Evolutionary conservation across 305 asterid species (phyloP).

Genomic region (Fraxinus velutina): DNA sequence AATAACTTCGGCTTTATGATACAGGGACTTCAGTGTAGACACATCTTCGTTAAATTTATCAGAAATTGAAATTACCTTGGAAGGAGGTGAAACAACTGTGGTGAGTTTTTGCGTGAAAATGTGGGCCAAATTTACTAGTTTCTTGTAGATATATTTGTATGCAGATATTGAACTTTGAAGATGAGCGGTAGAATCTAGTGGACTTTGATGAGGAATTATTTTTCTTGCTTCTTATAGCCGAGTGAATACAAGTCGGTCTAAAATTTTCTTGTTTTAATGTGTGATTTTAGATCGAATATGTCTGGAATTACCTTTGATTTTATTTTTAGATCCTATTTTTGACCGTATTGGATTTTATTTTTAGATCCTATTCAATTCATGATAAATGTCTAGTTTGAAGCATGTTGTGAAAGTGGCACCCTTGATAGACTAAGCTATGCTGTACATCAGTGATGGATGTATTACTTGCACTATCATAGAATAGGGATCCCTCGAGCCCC

Average conservation of each 20-base stretch:
- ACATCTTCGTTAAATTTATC: constrained; percentile 57
- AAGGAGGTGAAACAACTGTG: constrained; percentile 66
- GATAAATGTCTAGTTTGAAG: constrained; percentile 13
- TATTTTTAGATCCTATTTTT: background rate
- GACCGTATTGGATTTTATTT: background rate
- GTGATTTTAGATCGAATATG: background rate
- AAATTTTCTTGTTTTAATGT: background rate
- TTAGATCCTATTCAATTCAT: background rate
- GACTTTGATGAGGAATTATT: background rate
- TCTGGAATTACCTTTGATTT: background rate
- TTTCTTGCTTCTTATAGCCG: background rate
- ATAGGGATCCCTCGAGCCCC: background rate
- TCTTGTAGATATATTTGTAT: background rate
- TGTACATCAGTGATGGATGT: background rate
- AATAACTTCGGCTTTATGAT: constrained; percentile 23
- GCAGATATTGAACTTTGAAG: background rate
- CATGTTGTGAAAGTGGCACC: background rate
- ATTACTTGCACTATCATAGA: background rate
- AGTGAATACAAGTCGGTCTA: background rate
- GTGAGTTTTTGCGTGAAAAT: constrained; percentile 44
- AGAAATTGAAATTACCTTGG: constrained; percentile 65
- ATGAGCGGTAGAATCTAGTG: background rate
- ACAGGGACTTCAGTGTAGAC: constrained; percentile 59
- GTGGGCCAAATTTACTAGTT: background rate
- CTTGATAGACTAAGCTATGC: constrained; percentile 5